These are phyloP conservation scores for Cladorrhinum sp. DNA, from an alignment of 2,329 filamentous ascomycete species.

Conservation along the genomic window DNA sequence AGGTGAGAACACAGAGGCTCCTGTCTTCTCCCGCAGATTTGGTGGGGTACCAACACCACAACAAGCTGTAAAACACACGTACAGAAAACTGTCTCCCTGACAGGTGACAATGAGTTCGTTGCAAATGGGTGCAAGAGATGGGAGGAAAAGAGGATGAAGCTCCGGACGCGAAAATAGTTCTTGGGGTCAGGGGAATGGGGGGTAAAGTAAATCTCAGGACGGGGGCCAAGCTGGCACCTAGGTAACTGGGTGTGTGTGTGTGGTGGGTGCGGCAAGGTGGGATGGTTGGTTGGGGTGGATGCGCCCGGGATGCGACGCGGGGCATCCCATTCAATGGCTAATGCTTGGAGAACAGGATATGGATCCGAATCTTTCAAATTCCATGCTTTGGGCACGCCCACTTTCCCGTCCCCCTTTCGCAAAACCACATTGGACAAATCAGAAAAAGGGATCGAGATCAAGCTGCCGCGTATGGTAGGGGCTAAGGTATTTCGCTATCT, in stretches of 20 bases:
- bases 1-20: not conserved
- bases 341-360: conserved; percentile 25
- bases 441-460: not conserved
- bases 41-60: not conserved
- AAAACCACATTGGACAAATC: conserved; percentile 1
- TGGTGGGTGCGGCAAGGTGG: conserved; percentile 7
- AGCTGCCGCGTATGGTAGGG: not conserved
- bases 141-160: conserved; percentile 3
- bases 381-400: conserved; percentile 26
- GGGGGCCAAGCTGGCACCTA: conserved; percentile 4
- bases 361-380: conserved; percentile 23
- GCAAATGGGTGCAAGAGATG: not conserved
- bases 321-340: conserved; percentile 9
- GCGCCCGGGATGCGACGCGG: conserved; percentile 22
- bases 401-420: conserved; percentile 21
- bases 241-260: not conserved
- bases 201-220: conserved; percentile 7
- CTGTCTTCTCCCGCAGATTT: not conserved
- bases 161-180: conserved; percentile 4
- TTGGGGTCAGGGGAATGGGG: conserved; percentile 2
- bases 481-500: not conserved
- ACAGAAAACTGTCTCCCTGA: conserved; percentile 2
- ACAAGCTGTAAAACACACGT: not conserved
- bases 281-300: conserved; percentile 16
- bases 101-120: conserved; percentile 1